Percentiles rank a stretch among this genome's conserved stretches.
These are phyloP conservation scores for Scheffersomyces segobiensis DNA, from an alignment of 1,139 yeast genomes.

Conservation along the genomic window DNA sequence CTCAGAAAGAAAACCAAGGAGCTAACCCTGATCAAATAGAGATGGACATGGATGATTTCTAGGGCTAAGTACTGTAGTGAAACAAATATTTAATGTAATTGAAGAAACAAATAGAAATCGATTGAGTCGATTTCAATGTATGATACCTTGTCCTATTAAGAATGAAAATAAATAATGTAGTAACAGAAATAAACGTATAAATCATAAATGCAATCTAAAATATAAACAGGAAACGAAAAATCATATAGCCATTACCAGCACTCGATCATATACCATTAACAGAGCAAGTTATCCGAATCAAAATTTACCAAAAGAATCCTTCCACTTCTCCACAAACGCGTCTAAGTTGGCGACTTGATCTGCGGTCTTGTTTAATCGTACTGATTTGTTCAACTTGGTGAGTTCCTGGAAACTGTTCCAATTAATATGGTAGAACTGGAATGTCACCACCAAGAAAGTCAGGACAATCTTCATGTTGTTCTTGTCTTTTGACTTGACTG, in stretches of 20 bases:
- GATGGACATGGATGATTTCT: conserved; percentile 40
- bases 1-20: conserved; percentile 8
- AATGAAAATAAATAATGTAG: neutral
- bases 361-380: conserved; percentile 37
- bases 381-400: conserved; percentile 34
- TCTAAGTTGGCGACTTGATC: conserved; percentile 37
- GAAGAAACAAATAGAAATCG: neutral
- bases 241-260: neutral
- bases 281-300: neutral
- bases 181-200: neutral
- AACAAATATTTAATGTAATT: too few species aligned
- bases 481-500: conserved; percentile 32
- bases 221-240: neutral
- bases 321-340: conserved; percentile 44
- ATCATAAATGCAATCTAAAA: neutral
- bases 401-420: conserved; percentile 43
- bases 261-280: neutral
- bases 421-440: conserved; percentile 44
- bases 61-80: neutral
- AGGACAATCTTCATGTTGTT: conserved; percentile 35
- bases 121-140: neutral
- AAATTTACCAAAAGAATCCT: conserved; percentile 20
- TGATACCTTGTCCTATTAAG: conserved; percentile 8
- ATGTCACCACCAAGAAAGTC: conserved; percentile 35
- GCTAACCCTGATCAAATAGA: conserved; percentile 71